Evolutionary conservation across 1,284 basidiomycete species (phyloP).

Genomic region (Ceratobasidium sp.): DNA sequence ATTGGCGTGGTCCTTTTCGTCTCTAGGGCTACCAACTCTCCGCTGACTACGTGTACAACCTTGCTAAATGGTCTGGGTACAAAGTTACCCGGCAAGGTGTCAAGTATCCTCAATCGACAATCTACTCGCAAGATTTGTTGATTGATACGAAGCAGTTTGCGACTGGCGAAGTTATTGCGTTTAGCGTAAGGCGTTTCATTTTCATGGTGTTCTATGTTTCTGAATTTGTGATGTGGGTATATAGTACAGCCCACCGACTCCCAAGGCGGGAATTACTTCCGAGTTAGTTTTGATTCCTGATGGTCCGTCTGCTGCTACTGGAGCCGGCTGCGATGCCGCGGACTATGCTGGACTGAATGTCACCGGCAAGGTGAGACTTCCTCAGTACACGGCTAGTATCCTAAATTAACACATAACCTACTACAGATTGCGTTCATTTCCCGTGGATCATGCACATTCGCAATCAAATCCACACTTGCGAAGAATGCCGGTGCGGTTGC

Average conservation of each 20-base stretch:
- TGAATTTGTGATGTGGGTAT: background rate
- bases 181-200: slow-evolving; percentile 6
- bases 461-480: slow-evolving; percentile 28
- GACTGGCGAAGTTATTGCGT: slow-evolving; percentile 28
- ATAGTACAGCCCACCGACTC: slow-evolving; percentile 30
- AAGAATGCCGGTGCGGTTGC: slow-evolving; percentile 23
- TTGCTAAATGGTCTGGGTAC: slow-evolving; percentile 17
- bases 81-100: slow-evolving; percentile 17
- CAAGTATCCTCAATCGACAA: slow-evolving; percentile 20
- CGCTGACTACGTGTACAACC: slow-evolving; percentile 32
- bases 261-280: slow-evolving; percentile 4
- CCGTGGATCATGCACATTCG: slow-evolving; percentile 27
- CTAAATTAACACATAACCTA: background rate
- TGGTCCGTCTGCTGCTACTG: slow-evolving; percentile 1
- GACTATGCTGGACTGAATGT: slow-evolving; percentile 28
- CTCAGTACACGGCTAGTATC: background rate
- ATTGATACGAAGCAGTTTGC: slow-evolving; percentile 23
- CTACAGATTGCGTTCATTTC: slow-evolving; percentile 23
- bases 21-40: slow-evolving; percentile 22
- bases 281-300: slow-evolving; percentile 27
- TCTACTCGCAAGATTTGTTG: slow-evolving; percentile 16
- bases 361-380: slow-evolving; percentile 14
- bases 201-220: background rate
- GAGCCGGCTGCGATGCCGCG: slow-evolving; percentile 26
- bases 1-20: too few species aligned